These are phyloP conservation scores for Diaporthe citrichinensis DNA, from an alignment of 2,329 filamentous ascomycete genomes.

Conservation along the genomic window DNA sequence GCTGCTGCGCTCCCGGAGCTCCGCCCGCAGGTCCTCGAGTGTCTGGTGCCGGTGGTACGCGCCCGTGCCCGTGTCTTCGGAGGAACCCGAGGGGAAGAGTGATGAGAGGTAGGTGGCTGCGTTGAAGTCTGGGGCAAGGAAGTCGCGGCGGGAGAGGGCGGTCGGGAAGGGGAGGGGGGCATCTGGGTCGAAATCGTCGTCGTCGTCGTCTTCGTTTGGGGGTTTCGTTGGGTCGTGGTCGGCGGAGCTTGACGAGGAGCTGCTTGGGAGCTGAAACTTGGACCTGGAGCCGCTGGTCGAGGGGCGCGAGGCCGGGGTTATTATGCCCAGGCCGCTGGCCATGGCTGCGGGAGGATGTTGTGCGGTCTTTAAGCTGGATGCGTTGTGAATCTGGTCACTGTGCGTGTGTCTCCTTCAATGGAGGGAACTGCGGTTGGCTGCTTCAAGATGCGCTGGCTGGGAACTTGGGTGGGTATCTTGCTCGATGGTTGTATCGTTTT, in stretches of 20 bases:
- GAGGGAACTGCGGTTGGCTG: background rate
- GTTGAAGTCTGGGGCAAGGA: conserved; percentile 83
- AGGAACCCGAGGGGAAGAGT: conserved; percentile 55
- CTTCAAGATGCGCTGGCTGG: background rate
- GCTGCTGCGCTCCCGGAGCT: conserved; percentile 85
- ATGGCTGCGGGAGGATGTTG: background rate
- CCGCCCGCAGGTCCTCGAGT: conserved; percentile 90
- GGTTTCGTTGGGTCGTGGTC: conserved; percentile 55
- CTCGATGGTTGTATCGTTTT: background rate
- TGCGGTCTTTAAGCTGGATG: background rate
- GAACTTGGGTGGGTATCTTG: too few species aligned
- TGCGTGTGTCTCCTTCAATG: background rate
- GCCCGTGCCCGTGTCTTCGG: conserved; percentile 13
- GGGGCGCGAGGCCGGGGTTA: conserved; percentile 2
- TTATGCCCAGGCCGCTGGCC: conserved; percentile 40
- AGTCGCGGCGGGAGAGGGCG: conserved; percentile 86
- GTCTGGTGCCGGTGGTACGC: conserved; percentile 86
- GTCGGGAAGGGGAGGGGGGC: conserved; percentile 88
- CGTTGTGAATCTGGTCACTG: background rate
- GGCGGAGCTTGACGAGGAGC: conserved; percentile 49
- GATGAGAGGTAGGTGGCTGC: conserved; percentile 82
- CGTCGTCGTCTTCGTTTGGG: conserved; percentile 44
- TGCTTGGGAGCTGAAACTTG: conserved; percentile 44
- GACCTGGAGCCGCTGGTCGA: conserved; percentile 24
- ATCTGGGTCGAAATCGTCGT: conserved; percentile 60